Conservation (phyloP, 805 yeast genomes). For the Yarrowia sp. region DNA sequence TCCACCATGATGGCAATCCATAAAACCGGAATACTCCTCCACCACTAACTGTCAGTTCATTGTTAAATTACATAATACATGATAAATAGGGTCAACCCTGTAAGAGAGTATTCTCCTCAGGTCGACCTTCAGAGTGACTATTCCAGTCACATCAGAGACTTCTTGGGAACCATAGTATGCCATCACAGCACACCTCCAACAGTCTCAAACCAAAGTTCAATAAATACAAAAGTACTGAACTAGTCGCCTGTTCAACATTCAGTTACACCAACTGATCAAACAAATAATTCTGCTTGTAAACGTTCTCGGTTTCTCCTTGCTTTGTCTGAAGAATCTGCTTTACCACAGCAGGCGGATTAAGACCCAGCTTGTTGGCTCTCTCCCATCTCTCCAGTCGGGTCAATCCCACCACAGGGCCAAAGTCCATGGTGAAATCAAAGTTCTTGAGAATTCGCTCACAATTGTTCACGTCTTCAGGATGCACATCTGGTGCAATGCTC, state of each 20-base stretch:
- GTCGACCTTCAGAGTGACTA: too few relatives aligned
- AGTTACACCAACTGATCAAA: constrained; percentile 14
- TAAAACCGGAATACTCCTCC: too few relatives aligned
- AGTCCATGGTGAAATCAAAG: constrained; percentile 50
- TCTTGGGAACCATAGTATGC: too few relatives aligned
- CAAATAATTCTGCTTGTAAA: constrained; percentile 10
- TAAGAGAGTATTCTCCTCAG: too few relatives aligned
- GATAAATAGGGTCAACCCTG: constrained; percentile 7
- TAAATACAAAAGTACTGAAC: too few relatives aligned
- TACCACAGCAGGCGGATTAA: constrained; percentile 51
- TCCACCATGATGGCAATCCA: too few relatives aligned
- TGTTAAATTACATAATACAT: constrained; percentile 6
- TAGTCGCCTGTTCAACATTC: too few relatives aligned
- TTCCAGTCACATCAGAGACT: too few relatives aligned
- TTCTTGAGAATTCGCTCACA: constrained; percentile 49
- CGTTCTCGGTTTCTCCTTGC: constrained; percentile 1
- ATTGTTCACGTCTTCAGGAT: constrained; percentile 46
- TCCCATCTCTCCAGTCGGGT: constrained; percentile 52
- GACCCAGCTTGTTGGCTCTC: constrained; percentile 51
- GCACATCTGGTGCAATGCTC: constrained; percentile 46
- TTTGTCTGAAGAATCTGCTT: constrained; percentile 47
- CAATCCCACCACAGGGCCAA: constrained; percentile 54
- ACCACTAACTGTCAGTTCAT: background rate
- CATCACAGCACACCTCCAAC: too few relatives aligned
- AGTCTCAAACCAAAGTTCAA: too few relatives aligned